Base-by-base conservation (phyloP, 2,329 filamentous ascomycete species). In the Fusarium chaquense region DNA sequence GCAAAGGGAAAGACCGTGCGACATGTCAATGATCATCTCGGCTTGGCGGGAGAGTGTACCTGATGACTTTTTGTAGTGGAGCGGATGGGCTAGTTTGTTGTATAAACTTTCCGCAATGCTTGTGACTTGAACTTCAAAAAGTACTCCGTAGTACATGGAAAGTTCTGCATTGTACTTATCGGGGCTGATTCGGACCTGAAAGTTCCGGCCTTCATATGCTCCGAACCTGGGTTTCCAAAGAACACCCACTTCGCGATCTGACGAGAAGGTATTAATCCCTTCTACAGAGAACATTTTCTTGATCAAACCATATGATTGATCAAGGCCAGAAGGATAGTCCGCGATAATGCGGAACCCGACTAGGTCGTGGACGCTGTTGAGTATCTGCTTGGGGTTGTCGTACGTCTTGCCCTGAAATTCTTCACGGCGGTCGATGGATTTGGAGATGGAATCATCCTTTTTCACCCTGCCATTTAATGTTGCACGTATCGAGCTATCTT, bases 101-200 rank as follows among this genome's bases (percentile, higher is more conserved):
- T 13, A 38, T 12, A 38, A 10, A 20, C 36, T 38, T 12, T 38
- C n/a, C 12, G 11, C 36, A 0, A 38, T 20, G 5, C 36, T 38
- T 1, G 36, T 38, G 1, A 38, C 36, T 6, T 38, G 36, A 12
- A 38, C 12, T 10, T 38, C n/a, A 4, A 38, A 38, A 6, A 38
- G n/a, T 6, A 38, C 36, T 38, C 11, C 36, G 1, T 6, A 38
- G n/a, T 38, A 38, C 5, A 20, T 3, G 0, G 36, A 38, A 20
- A 38, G 5, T 12, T 5, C 36, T 1, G 5, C 1, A 1, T 38
- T 38, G 5, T 12, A 3, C 9, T 20, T 5, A 12, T n/a, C 10
- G n/a, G 18, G 18, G 5, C 1, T n/a, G 10, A 38, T 38, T 3
- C 10, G 18, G 3, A 38, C 35, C 10, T 20, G 35, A 3, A 38